Evolutionary conservation across 108 stramenopile species (phyloP).

Genomic region (Cyclotella baltica): DNA sequence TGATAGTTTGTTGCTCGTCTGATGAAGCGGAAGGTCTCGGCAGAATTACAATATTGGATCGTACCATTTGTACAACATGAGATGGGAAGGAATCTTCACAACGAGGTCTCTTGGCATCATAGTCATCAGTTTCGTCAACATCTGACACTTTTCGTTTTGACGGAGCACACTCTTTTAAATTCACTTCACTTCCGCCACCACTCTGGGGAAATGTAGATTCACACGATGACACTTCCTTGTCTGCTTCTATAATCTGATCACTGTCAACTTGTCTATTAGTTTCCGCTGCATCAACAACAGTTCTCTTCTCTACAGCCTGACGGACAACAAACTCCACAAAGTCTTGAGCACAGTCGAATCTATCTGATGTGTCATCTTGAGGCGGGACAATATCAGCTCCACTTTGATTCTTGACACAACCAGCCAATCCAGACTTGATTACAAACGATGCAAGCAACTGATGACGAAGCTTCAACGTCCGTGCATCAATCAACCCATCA

Average conservation of each 20-base stretch:
- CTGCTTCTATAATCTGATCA: background rate
- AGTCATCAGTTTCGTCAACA: constrained; percentile 30
- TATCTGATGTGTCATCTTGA: background rate
- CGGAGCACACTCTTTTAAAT: background rate
- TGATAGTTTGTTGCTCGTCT: no score
- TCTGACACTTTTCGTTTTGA: constrained; percentile 57
- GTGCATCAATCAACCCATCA: constrained; percentile 46
- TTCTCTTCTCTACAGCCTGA: constrained; percentile 3
- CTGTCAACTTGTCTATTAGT: background rate
- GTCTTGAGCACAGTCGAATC: constrained; percentile 16
- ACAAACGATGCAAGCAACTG: constrained; percentile 13
- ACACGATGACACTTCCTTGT: constrained; percentile 7
- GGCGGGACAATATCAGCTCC: constrained; percentile 18
- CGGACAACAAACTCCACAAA: constrained; percentile 27
- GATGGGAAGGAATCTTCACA: constrained; percentile 9
- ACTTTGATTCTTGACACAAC: constrained; percentile 5
- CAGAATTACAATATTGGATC: constrained; percentile 37
- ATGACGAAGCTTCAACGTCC: constrained; percentile 35
- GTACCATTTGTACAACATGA: constrained; percentile 28
- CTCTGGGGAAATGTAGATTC: background rate
- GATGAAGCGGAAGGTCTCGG: constrained; percentile 21
- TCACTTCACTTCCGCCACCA: background rate
- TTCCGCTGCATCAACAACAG: background rate
- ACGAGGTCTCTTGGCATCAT: background rate
- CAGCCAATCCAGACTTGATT: background rate